Conservation (phyloP, 176 grass and related monocot genomes). For the Themeda triandra region DNA sequence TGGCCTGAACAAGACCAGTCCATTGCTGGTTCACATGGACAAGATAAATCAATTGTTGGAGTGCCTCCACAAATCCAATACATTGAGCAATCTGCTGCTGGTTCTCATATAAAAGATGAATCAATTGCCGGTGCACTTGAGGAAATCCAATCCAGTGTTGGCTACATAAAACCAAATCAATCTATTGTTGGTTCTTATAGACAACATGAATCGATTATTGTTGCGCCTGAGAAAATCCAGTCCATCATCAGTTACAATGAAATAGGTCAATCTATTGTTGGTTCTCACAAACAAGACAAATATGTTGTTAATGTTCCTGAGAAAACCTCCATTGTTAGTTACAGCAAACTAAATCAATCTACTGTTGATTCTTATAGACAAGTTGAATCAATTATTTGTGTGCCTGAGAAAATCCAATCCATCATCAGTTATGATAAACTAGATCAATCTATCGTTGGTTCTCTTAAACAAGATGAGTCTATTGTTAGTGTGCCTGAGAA, state of each 20-base stretch:
- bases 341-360: slow-evolving; percentile 14
- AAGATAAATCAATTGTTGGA: slow-evolving; percentile 4
- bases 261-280: not conserved
- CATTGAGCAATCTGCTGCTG: not conserved
- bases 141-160: not conserved
- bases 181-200: not conserved
- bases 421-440: not conserved
- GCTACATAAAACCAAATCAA: slow-evolving; percentile 8
- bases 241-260: slow-evolving; percentile 19
- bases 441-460: slow-evolving; percentile 21
- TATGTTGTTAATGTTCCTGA: slow-evolving; percentile 20
- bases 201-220: slow-evolving; percentile 5
- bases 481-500: slow-evolving; percentile 11
- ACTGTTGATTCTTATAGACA: not conserved
- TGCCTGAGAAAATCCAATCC: slow-evolving; percentile 6
- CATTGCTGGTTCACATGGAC: not conserved
- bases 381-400: not conserved
- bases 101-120: not conserved
- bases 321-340: slow-evolving; percentile 6
- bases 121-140: slow-evolving; percentile 5
- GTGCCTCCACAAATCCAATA: not conserved
- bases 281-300: slow-evolving; percentile 10
- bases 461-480: slow-evolving; percentile 15
- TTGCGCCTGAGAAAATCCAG: not conserved
- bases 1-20: not conserved